These are phyloP conservation scores for Naganishia antarctica DNA, from an alignment of 768 basidiomycete genomes.

Conservation along the genomic window DNA sequence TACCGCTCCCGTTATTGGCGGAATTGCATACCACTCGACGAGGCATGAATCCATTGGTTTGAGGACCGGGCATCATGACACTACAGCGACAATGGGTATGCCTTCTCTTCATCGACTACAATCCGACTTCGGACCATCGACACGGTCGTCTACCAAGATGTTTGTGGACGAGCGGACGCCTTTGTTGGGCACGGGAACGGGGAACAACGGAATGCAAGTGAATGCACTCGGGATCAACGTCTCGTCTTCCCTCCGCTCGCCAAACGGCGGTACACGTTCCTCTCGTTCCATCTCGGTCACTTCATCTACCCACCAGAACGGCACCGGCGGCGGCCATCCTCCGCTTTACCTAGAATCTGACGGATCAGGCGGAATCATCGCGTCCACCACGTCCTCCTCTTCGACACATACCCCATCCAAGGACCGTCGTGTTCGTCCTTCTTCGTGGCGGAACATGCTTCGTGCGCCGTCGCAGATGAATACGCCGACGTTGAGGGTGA, in stretches of 20 bases:
- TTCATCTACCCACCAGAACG: not conserved
- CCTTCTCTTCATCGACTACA: not conserved
- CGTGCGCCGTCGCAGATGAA: conserved; percentile 22
- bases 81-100: not conserved
- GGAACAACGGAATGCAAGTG: not conserved
- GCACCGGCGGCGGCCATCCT: not conserved
- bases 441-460: conserved; percentile 27
- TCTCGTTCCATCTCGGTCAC: conserved; percentile 10
- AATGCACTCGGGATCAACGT: conserved; percentile 11
- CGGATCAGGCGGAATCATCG: not conserved
- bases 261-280: not conserved
- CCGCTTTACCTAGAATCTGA: conserved; percentile 1
- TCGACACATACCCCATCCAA: not conserved
- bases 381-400: conserved; percentile 9
- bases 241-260: not conserved
- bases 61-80: not conserved
- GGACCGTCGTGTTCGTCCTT: conserved; percentile 3
- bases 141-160: not conserved
- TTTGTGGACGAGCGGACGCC: conserved; percentile 23
- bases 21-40: not conserved
- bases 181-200: conserved; percentile 2
- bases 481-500: conserved; percentile 19
- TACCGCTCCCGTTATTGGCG: too few relatives aligned
- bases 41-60: not conserved
- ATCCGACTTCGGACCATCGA: not conserved